Evolutionary conservation across 768 basidiomycete genomes (phyloP).

Genomic region (Amanita pseudoporphyria): DNA sequence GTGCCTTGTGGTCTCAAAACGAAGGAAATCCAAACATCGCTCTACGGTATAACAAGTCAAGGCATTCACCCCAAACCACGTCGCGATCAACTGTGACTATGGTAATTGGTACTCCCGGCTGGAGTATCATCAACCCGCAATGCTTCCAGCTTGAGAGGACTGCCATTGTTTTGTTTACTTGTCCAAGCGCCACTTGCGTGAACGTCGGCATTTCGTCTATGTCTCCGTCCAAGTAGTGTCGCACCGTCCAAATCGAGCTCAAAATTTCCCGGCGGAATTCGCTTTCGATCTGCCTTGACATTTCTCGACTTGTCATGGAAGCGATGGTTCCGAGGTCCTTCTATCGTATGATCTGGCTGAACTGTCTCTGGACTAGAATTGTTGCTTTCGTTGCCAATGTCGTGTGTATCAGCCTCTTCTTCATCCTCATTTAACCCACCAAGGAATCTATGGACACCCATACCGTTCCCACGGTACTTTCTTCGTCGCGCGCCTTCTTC

Average conservation of each 20-base stretch:
- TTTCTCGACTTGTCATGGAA: background rate
- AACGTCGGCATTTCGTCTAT: conserved; percentile 25
- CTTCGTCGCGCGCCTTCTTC: conserved; percentile 89
- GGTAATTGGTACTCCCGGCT: conserved; percentile 17
- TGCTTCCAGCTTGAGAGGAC: conserved; percentile 1
- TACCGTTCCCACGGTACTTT: conserved; percentile 75
- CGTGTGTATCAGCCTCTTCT: conserved; percentile 32
- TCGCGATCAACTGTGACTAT: background rate
- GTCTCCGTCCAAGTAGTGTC: conserved; percentile 73
- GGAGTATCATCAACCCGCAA: conserved; percentile 11
- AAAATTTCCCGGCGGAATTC: conserved; percentile 30
- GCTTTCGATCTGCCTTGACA: conserved; percentile 8
- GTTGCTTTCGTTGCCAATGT: background rate
- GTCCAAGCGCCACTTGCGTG: conserved; percentile 6
- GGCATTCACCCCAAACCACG: background rate
- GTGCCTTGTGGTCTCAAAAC: background rate
- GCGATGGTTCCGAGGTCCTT: background rate
- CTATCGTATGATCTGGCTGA: background rate
- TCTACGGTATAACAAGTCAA: background rate
- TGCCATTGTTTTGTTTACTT: background rate
- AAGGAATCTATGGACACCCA: conserved; percentile 70
- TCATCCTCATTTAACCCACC: conserved; percentile 90
- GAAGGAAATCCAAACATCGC: background rate
- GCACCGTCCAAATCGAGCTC: conserved; percentile 84
- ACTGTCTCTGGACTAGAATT: conserved; percentile 9